Percentiles rank a stretch among this genome's conserved stretches.
Conservation (phyloP, 2,329 filamentous ascomycete genomes). For the Penicillium corylophilum region DNA sequence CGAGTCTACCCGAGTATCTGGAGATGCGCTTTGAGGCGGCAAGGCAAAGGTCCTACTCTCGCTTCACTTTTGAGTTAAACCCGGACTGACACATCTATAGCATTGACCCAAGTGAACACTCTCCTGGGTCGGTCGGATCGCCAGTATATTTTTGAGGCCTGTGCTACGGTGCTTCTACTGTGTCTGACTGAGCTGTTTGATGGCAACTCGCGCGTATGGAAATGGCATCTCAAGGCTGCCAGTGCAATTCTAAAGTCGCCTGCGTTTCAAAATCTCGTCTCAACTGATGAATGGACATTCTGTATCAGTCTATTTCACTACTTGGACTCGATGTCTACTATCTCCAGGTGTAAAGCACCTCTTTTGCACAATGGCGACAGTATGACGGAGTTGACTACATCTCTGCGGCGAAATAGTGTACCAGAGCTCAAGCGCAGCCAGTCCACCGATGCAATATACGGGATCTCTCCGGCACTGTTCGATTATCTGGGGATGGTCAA, state of each 20-base stretch:
- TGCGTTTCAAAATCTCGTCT: slow-evolving; percentile 25
- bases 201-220: slow-evolving; percentile 44
- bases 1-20: slow-evolving; percentile 29
- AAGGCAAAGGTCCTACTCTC: slow-evolving; percentile 23
- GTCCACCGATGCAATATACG: slow-evolving; percentile 21
- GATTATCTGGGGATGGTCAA: slow-evolving; percentile 30
- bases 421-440: slow-evolving; percentile 3
- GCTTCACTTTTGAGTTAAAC: neutral
- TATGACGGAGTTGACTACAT: slow-evolving; percentile 19
- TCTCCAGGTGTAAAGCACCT: slow-evolving; percentile 30
- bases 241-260: slow-evolving; percentile 39
- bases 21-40: slow-evolving; percentile 25
- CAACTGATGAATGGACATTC: slow-evolving; percentile 32
- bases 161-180: slow-evolving; percentile 42
- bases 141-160: slow-evolving; percentile 41
- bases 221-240: slow-evolving; percentile 46
- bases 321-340: slow-evolving; percentile 32
- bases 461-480: slow-evolving; percentile 22
- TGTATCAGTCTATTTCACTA: slow-evolving; percentile 43
- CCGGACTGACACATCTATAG: slow-evolving; percentile 9
- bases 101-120: slow-evolving; percentile 24
- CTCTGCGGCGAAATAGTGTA: slow-evolving; percentile 7
- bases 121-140: slow-evolving; percentile 19
- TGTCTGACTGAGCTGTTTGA: slow-evolving; percentile 48
- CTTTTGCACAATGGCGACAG: slow-evolving; percentile 19